Conservation (phyloP, 1,139 yeast species). For the Arxiozyma telluris region DNA sequence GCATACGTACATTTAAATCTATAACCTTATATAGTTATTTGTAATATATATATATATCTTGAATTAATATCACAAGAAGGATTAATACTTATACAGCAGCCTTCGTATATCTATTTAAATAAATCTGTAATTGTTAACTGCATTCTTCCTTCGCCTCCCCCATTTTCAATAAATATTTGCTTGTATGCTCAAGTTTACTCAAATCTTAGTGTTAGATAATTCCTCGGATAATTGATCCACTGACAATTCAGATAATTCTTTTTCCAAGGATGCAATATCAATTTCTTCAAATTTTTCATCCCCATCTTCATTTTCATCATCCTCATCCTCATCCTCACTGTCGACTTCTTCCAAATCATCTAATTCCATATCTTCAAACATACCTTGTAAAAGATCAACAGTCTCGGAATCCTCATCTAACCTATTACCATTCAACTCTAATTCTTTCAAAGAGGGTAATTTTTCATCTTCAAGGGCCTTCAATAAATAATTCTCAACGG, state of each 20-base stretch:
- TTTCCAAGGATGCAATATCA: constrained; percentile 51
- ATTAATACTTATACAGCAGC: background rate
- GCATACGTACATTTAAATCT: background rate
- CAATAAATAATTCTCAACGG: constrained; percentile 44
- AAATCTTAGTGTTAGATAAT: constrained; percentile 40
- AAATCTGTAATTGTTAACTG: background rate
- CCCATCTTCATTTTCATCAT: constrained; percentile 53
- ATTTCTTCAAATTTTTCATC: constrained; percentile 44
- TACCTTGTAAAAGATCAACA: constrained; percentile 44
- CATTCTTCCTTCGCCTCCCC: background rate
- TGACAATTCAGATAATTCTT: constrained; percentile 41
- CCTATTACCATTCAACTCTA: constrained; percentile 89
- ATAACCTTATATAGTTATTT: background rate
- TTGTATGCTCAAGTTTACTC: background rate
- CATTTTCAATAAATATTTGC: background rate
- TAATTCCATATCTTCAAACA: constrained; percentile 68
- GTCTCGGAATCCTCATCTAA: constrained; percentile 69
- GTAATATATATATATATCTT: background rate
- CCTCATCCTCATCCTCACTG: constrained; percentile 76
- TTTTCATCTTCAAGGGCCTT: constrained; percentile 44
- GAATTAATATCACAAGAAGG: background rate
- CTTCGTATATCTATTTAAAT: too few species aligned
- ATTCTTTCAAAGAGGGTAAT: constrained; percentile 49
- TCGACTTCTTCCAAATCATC: constrained; percentile 91
- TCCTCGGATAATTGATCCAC: constrained; percentile 53